These are phyloP conservation scores for Wallacemonas sp. DNA, from an alignment of 208 protist species.

Conservation along the genomic window DNA sequence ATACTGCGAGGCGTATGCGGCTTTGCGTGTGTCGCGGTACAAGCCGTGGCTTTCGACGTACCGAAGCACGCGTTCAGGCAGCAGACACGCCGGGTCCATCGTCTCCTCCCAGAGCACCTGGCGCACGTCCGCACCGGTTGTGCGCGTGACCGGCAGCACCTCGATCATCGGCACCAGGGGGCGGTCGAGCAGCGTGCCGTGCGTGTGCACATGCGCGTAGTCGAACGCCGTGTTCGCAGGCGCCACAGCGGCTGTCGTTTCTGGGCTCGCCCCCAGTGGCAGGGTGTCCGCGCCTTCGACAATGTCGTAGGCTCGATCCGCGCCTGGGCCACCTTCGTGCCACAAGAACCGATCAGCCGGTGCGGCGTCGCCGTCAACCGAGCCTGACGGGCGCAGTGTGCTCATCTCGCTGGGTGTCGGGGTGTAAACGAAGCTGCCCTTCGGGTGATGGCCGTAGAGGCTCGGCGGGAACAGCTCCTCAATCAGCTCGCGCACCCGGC, in stretches of 20 bases:
- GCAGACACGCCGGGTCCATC: slow-evolving; percentile 46
- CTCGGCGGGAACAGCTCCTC: slow-evolving; percentile 70
- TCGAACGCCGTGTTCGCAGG: no score
- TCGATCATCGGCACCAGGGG: slow-evolving; percentile 61
- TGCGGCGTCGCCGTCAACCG: neutral
- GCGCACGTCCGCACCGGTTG: slow-evolving; percentile 79
- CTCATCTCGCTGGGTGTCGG: neutral
- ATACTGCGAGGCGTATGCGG: slow-evolving; percentile 25
- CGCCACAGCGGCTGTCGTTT: no score
- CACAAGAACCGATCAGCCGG: slow-evolving; percentile 1
- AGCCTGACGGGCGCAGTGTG: neutral
- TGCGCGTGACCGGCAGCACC: slow-evolving; percentile 72
- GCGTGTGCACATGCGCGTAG: neutral
- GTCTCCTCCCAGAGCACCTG: slow-evolving; percentile 85
- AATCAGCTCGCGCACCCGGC: slow-evolving; percentile 71
- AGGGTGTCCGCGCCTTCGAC: neutral
- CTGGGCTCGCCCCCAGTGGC: neutral
- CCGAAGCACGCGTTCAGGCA: slow-evolving; percentile 70
- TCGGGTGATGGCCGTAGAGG: slow-evolving; percentile 9
- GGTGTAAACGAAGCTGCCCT: neutral
- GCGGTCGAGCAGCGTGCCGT: neutral
- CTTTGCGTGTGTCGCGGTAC: slow-evolving; percentile 79
- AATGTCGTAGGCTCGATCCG: neutral
- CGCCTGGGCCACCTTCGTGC: slow-evolving; percentile 5
- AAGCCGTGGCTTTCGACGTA: slow-evolving; percentile 82